Percentiles rank a stretch among this genome's conserved stretches.
These are phyloP conservation scores for Cutaneotrichosporon mucoides DNA, from an alignment of 1,284 basidiomycete genomes.

Conservation along the genomic window DNA sequence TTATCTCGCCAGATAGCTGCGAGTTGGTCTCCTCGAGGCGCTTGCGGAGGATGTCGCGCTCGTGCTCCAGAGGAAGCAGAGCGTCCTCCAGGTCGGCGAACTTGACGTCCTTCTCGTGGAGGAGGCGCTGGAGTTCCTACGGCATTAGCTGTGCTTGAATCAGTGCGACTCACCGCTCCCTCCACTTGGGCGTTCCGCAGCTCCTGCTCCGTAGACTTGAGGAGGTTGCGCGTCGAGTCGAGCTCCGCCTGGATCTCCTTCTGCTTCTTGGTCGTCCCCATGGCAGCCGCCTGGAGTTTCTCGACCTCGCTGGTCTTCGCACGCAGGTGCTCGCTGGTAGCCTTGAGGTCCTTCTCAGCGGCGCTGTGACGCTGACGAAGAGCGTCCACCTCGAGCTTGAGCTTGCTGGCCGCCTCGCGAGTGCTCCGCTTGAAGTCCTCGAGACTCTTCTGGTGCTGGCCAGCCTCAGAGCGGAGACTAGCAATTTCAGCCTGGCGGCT, in stretches of 20 bases:
- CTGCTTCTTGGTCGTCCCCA: constrained; percentile 67
- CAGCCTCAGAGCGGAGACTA: constrained; percentile 63
- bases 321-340: constrained; percentile 53
- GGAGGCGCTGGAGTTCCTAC: constrained; percentile 59
- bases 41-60: constrained; percentile 67
- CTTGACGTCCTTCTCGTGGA: constrained; percentile 61
- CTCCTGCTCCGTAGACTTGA: constrained; percentile 65
- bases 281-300: constrained; percentile 57
- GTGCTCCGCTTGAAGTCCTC: constrained; percentile 31
- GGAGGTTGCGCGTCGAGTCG: constrained; percentile 63
- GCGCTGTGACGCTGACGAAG: constrained; percentile 55
- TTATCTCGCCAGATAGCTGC: constrained; percentile 45
- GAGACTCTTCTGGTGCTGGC: constrained; percentile 34
- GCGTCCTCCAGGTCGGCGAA: constrained; percentile 84
- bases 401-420: constrained; percentile 38
- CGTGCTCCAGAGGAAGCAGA: constrained; percentile 74
- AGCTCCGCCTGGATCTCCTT: constrained; percentile 61
- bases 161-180: neutral
- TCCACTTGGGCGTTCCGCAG: constrained; percentile 53
- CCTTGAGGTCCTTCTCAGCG: constrained; percentile 55
- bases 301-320: constrained; percentile 54
- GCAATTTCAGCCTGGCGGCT: constrained; percentile 80
- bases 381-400: constrained; percentile 48
- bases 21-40: constrained; percentile 63
- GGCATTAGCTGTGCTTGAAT: constrained; percentile 5